A percentile compares a stretch with the other conserved stretches of the same genome.
Evolutionary conservation across 768 basidiomycete genomes (phyloP).

Genomic region (Lactarius deliciosus): DNA sequence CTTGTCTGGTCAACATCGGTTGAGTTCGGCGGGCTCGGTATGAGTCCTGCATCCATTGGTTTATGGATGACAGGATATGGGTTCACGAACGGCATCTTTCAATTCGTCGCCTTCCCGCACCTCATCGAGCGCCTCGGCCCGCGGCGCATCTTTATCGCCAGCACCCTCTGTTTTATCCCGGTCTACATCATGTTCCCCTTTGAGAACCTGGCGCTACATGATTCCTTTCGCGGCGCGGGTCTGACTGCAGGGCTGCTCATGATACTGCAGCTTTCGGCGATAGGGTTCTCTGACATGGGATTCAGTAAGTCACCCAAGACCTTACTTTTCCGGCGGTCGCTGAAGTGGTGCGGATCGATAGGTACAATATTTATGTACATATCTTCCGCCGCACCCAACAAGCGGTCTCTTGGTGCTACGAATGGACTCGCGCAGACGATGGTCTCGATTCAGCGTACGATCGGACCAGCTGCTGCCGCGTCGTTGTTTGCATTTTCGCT

Average conservation of each 20-base stretch:
- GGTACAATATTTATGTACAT: constrained; percentile 75
- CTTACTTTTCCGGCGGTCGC: not conserved
- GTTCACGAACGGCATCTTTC: constrained; percentile 40
- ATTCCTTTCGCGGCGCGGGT: not conserved
- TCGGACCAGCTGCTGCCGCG: constrained; percentile 58
- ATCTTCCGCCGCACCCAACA: constrained; percentile 61
- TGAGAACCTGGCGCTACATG: constrained; percentile 10
- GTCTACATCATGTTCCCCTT: constrained; percentile 36
- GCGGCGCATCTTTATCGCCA: constrained; percentile 35
- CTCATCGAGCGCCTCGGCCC: constrained; percentile 40
- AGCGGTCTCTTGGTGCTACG: constrained; percentile 62
- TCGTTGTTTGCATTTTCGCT: no score
- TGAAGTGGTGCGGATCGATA: constrained; percentile 30
- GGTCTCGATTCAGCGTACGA: constrained; percentile 40
- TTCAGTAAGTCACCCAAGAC: constrained; percentile 12
- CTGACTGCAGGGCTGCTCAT: constrained; percentile 10
- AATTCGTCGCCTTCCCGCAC: constrained; percentile 40
- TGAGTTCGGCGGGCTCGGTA: constrained; percentile 41
- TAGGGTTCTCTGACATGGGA: constrained; percentile 17
- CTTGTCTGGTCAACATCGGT: constrained; percentile 47
- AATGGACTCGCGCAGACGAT: constrained; percentile 51
- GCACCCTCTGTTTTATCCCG: constrained; percentile 32
- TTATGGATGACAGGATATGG: constrained; percentile 40
- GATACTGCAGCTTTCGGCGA: constrained; percentile 16
- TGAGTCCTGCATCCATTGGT: constrained; percentile 42